phyloP scores from a whole-genome alignment of 2,329 filamentous ascomycete genomes.

The Fusarium nelsonii region DNA sequence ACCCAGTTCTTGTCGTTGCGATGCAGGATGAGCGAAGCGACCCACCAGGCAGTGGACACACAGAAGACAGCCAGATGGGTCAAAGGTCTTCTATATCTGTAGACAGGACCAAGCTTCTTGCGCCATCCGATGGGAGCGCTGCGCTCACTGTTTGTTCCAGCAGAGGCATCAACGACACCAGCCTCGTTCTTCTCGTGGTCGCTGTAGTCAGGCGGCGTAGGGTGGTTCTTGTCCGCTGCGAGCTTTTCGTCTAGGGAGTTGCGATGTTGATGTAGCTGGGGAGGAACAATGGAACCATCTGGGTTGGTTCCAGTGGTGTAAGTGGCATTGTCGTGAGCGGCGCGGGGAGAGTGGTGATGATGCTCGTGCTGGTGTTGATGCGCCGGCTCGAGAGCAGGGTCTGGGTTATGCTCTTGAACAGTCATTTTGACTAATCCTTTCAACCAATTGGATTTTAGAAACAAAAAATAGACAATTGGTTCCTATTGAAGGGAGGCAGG shows the following conservation, averaged over 20 bases:
- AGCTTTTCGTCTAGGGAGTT: constrained; percentile 20
- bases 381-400: constrained; percentile 50
- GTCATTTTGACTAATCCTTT: constrained; percentile 31
- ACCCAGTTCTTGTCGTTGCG: constrained; percentile 82
- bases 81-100: constrained; percentile 60
- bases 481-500: not conserved
- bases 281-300: constrained; percentile 54
- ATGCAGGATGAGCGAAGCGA: constrained; percentile 79
- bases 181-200: constrained; percentile 56
- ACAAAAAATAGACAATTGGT: not conserved
- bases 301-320: constrained; percentile 59
- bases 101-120: constrained; percentile 53
- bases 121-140: constrained; percentile 22
- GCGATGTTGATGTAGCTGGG: constrained; percentile 40
- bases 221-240: constrained; percentile 48
- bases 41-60: constrained; percentile 75
- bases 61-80: constrained; percentile 61
- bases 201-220: constrained; percentile 55
- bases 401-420: constrained; percentile 39
- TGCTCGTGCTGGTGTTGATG: constrained; percentile 61
- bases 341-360: constrained; percentile 56
- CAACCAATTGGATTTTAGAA: not conserved
- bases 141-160: constrained; percentile 41
- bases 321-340: constrained; percentile 57
- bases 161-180: constrained; percentile 49